Percentiles rank a stretch among this genome's conserved stretches.
phyloP scores from a whole-genome alignment of 2,329 filamentous ascomycete species.

The Stemphylium lycopersici region DNA sequence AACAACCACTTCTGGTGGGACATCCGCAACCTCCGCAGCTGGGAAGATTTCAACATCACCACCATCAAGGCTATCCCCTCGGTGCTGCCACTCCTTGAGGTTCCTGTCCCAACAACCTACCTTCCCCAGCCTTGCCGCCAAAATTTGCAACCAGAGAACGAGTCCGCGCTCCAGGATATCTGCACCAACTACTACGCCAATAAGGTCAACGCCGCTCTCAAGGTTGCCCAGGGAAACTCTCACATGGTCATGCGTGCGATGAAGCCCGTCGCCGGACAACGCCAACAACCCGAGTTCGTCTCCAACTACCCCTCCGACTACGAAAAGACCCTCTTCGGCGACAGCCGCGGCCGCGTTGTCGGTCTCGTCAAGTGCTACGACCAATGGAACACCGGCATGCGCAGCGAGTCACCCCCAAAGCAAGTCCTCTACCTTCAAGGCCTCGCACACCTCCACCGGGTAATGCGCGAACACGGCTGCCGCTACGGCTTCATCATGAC shows the following conservation, averaged over 20 bases:
- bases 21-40: constrained; percentile 82
- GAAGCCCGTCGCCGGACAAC: constrained; percentile 48
- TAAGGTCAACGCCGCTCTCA: constrained; percentile 84
- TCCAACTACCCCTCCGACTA: constrained; percentile 64
- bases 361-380: constrained; percentile 92
- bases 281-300: constrained; percentile 69
- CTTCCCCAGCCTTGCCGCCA: constrained; percentile 65
- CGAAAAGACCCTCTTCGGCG: constrained; percentile 56
- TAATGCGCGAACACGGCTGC: constrained; percentile 91
- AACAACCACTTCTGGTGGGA: constrained; percentile 96
- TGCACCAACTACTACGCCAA: constrained; percentile 80
- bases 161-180: constrained; percentile 75
- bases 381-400: constrained; percentile 95
- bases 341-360: constrained; percentile 67
- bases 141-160: constrained; percentile 76
- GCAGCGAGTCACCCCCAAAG: constrained; percentile 80
- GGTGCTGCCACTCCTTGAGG: constrained; percentile 71
- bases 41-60: constrained; percentile 77
- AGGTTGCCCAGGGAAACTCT: constrained; percentile 73
- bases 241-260: constrained; percentile 59
- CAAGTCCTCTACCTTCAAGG: constrained; percentile 88
- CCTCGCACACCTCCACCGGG: constrained; percentile 82
- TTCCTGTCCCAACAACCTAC: constrained; percentile 64
- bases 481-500: constrained; percentile 96
- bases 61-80: constrained; percentile 76